Conservation (phyloP, 1,284 basidiomycete species). For the Rhodotorula sp. region DNA sequence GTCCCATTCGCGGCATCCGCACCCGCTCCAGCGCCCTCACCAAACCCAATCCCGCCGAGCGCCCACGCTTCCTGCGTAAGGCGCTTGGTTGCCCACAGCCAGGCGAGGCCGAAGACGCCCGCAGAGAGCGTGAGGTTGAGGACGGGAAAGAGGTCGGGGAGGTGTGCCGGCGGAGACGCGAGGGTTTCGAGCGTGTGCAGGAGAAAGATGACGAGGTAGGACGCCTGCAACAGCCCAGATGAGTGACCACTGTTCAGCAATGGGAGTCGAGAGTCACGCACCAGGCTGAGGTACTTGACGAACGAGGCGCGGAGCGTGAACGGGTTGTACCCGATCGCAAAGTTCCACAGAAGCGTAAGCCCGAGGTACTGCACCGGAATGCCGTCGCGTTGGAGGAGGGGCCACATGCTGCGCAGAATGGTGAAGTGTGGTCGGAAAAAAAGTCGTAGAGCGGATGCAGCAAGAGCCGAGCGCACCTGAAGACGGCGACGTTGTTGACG, state of each 20-base stretch:
- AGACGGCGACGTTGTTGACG: conserved; percentile 81
- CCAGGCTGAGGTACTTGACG: conserved; percentile 63
- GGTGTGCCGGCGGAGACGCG: conserved; percentile 65
- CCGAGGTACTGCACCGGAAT: conserved; percentile 72
- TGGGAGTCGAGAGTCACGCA: conserved; percentile 45
- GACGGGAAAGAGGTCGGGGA: conserved; percentile 83
- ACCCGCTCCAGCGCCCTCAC: neutral
- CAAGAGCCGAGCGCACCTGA: conserved; percentile 63
- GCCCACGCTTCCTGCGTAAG: conserved; percentile 38
- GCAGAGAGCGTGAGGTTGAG: conserved; percentile 81
- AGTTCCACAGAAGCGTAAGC: conserved; percentile 74
- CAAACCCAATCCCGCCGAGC: conserved; percentile 12
- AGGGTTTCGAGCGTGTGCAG: conserved; percentile 69
- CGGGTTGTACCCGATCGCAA: conserved; percentile 66
- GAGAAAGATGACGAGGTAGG: conserved; percentile 60
- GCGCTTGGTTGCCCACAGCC: conserved; percentile 48
- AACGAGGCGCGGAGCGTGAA: conserved; percentile 55
- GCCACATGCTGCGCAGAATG: conserved; percentile 72
- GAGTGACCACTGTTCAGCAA: neutral
- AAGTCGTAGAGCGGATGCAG: too few species aligned
- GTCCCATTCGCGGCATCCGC: neutral
- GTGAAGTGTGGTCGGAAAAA: neutral
- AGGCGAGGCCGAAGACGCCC: conserved; percentile 68
- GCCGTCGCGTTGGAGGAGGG: conserved; percentile 76
- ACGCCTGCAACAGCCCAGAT: conserved; percentile 53